Evolutionary conservation across 2,329 filamentous ascomycete genomes (phyloP), one percentile per base, ranked within the genome.

Genomic region (Niveomyces coronatus): DNA sequence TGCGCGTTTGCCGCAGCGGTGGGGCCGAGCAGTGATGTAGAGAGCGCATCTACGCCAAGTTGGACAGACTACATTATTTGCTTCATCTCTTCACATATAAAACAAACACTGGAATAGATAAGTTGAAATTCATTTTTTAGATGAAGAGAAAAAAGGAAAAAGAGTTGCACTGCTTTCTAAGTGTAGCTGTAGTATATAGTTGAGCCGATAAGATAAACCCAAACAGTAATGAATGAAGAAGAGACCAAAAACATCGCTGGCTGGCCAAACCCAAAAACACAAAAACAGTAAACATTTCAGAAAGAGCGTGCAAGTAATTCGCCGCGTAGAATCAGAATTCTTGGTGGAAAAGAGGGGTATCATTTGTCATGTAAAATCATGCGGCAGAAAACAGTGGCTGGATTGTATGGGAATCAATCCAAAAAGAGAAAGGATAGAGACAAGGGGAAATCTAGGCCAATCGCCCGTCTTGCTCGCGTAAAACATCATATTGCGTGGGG

Each of bases 401-500:
- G n/a, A n/a, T n/a, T n/a, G n/a, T n/a, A n/a, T n/a, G n/a, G n/a
- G n/a, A n/a, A n/a, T n/a, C n/a, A n/a, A n/a, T n/a, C n/a, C 23
- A 42, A 34, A 30, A 38, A 37, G 33, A 41, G 22, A 31, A 40
- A 36, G 31, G 16, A 31, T 24, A 33, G 23, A 31, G 20, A 20
- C 31, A 39, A 32, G 16, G 39, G 14, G n/a, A 32, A 39, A 40
- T 31, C 40, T 45, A 10, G 41, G 43, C 20, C 35, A 37, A 42
- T 51, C 55, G 22, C 54, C 53, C 16, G 45, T 49, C 27, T 46
- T 45, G 24, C 18, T 39, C 37, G 4, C 27, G 9, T 5, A 28
- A 19, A 3, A 55, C 56, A 40, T 61, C 67, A 2, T 66, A 64
- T 39, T 73, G 60, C 46, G 74, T 65, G 4, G 67, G 57, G 52